These are phyloP conservation scores for Citrullus colocynthis DNA, from an alignment of 306 rosid genomes.

Conservation along the genomic window DNA sequence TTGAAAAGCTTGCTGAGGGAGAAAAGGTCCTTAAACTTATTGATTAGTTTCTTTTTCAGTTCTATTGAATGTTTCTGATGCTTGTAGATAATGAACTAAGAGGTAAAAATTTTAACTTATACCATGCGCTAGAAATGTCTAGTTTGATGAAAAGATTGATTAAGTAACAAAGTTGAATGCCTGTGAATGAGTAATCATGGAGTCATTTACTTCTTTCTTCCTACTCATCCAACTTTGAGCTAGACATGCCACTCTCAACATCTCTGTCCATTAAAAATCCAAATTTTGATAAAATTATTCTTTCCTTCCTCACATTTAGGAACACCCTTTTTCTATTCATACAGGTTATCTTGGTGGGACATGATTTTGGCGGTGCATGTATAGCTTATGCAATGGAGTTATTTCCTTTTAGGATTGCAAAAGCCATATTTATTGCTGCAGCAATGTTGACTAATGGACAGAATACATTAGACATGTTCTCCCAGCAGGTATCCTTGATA, in stretches of 20 bases:
- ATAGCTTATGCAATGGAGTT: slow-evolving; percentile 81
- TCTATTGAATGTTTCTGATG: slow-evolving; percentile 1
- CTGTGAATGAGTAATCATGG: neutral
- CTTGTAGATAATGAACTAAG: neutral
- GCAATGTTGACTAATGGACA: slow-evolving; percentile 79
- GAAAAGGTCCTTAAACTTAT: slow-evolving; percentile 42
- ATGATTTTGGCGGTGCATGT: slow-evolving; percentile 95
- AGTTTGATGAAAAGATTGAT: neutral
- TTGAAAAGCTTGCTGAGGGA: slow-evolving; percentile 63
- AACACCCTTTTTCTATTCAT: slow-evolving; percentile 6
- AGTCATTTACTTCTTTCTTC: neutral
- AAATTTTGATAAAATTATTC: neutral
- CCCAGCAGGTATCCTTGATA: slow-evolving; percentile 57
- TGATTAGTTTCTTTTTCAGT: neutral
- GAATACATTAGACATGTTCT: slow-evolving; percentile 72
- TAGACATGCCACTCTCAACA: neutral
- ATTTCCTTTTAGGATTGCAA: slow-evolving; percentile 64
- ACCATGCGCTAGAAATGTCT: neutral
- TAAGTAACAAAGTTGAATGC: neutral
- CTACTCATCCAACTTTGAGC: neutral
- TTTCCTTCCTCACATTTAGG: neutral
- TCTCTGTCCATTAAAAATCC: neutral
- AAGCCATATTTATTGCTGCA: slow-evolving; percentile 81
- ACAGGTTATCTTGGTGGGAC: slow-evolving; percentile 94
- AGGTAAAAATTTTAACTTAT: neutral